Evolutionary conservation across 805 yeast species (phyloP).

Genomic region (Candida insectalens): DNA sequence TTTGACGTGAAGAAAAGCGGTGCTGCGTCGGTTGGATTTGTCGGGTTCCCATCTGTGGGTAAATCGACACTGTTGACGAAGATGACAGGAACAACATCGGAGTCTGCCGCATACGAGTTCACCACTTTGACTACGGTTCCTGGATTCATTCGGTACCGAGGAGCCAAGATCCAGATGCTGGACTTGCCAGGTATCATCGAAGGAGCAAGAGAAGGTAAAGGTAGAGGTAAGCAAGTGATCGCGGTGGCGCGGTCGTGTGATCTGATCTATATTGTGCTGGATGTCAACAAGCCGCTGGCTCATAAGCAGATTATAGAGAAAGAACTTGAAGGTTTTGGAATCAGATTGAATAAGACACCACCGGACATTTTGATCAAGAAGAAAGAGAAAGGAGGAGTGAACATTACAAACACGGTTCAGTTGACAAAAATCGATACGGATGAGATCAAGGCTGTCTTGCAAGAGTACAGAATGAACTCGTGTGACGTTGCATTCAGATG

Average conservation of each 20-base stretch:
- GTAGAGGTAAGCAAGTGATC: slow-evolving; percentile 93
- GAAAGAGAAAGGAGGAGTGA: slow-evolving; percentile 94
- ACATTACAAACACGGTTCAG: slow-evolving; percentile 88
- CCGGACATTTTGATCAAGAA: slow-evolving; percentile 88
- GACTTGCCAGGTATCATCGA: slow-evolving; percentile 87
- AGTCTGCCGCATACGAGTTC: slow-evolving; percentile 97
- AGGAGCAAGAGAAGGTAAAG: slow-evolving; percentile 88
- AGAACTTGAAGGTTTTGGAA: slow-evolving; percentile 96
- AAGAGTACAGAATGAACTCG: slow-evolving; percentile 88
- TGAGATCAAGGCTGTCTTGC: slow-evolving; percentile 92
- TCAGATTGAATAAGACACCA: slow-evolving; percentile 81
- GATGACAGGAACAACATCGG: slow-evolving; percentile 92
- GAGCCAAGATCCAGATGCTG: slow-evolving; percentile 95
- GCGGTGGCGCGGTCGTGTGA: slow-evolving; percentile 99
- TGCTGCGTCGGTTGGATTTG: slow-evolving; percentile 94
- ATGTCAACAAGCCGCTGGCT: slow-evolving; percentile 90
- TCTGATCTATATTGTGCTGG: slow-evolving; percentile 84
- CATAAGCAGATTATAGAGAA: slow-evolving; percentile 91
- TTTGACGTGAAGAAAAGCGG: slow-evolving; percentile 99
- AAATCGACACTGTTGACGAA: slow-evolving; percentile 78
- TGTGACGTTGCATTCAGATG: slow-evolving; percentile 96
- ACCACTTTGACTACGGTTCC: slow-evolving; percentile 97
- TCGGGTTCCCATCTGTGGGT: slow-evolving; percentile 97
- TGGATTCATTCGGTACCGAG: slow-evolving; percentile 90
- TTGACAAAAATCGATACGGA: slow-evolving; percentile 86